phyloP scores from a whole-genome alignment of 2,329 filamentous ascomycete species.

The Fusarium tanahbumbuense region DNA sequence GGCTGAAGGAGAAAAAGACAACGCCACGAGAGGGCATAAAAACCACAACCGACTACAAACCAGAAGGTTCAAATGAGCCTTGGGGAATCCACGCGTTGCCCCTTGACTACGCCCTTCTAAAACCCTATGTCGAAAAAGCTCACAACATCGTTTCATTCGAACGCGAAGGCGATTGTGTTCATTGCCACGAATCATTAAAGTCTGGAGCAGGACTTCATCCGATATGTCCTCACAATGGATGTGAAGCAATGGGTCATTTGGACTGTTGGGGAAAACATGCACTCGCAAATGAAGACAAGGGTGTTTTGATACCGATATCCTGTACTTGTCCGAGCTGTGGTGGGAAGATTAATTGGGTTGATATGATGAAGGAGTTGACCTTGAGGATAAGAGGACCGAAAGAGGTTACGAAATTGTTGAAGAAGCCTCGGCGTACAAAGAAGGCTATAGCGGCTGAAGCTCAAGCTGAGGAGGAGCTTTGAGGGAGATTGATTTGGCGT shows the following conservation, averaged over 20 bases:
- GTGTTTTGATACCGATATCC: conserved; percentile 71
- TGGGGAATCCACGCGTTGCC: conserved; percentile 66
- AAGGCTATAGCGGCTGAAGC: conserved; percentile 33
- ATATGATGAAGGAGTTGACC: conserved; percentile 85
- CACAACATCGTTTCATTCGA: conserved; percentile 67
- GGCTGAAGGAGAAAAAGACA: conserved; percentile 62
- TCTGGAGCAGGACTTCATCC: conserved; percentile 65
- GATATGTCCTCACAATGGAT: conserved; percentile 65
- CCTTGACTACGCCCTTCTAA: conserved; percentile 66
- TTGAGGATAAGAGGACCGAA: conserved; percentile 77
- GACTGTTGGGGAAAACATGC: conserved; percentile 69
- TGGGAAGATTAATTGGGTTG: conserved; percentile 73
- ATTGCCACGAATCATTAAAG: conserved; percentile 61
- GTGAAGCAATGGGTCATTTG: conserved; percentile 69
- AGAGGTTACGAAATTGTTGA: conserved; percentile 76
- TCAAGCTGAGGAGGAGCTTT: conserved; percentile 17
- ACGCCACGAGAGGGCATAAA: conserved; percentile 60
- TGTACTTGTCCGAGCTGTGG: conserved; percentile 80
- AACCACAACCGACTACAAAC: conserved; percentile 68
- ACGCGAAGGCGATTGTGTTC: conserved; percentile 64
- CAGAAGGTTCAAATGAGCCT: conserved; percentile 32
- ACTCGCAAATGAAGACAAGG: conserved; percentile 52
- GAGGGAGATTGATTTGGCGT: conserved; percentile 20
- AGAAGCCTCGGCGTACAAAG: conserved; percentile 55
- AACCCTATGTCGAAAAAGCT: conserved; percentile 66